Evolutionary conservation across 2,329 filamentous ascomycete species (phyloP).

Genomic region (Cryoendolithus antarcticus): DNA sequence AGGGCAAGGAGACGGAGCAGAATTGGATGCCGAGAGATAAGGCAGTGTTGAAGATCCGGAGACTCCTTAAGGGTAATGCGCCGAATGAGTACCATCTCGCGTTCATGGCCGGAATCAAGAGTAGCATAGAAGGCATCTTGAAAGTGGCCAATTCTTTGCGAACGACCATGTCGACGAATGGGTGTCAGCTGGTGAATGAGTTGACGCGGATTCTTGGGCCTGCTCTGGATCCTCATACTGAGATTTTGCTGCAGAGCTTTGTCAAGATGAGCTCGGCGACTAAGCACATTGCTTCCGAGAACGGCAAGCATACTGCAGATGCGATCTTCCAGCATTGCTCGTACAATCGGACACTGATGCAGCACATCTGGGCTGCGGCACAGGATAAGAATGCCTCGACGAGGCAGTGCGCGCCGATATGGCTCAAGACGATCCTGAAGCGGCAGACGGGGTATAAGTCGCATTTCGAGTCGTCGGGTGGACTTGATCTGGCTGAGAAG

Average conservation of each 20-base stretch:
- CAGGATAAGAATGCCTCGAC: constrained; percentile 92
- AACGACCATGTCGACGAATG: constrained; percentile 82
- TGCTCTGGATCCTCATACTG: constrained; percentile 75
- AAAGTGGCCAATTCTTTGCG: constrained; percentile 73
- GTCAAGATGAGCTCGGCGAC: constrained; percentile 82
- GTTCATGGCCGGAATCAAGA: constrained; percentile 60
- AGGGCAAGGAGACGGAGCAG: constrained; percentile 77
- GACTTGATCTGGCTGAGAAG: constrained; percentile 73
- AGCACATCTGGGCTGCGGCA: constrained; percentile 69
- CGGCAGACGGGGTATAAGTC: constrained; percentile 68
- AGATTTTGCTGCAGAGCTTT: constrained; percentile 76
- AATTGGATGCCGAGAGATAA: constrained; percentile 88
- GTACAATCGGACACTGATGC: constrained; percentile 68
- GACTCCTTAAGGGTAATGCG: constrained; percentile 72
- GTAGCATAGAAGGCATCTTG: constrained; percentile 72
- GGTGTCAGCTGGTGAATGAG: constrained; percentile 73
- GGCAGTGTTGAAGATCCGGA: constrained; percentile 61
- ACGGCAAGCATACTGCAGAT: constrained; percentile 70
- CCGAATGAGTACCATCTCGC: constrained; percentile 60
- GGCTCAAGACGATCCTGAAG: constrained; percentile 71
- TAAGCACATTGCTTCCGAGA: constrained; percentile 84
- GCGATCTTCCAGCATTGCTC: constrained; percentile 66
- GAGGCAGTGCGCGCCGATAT: constrained; percentile 63
- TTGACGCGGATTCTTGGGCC: constrained; percentile 64
- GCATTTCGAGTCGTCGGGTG: constrained; percentile 73